Base-by-base conservation (phyloP, 2,329 filamentous ascomycete species). In the Aspergillus clavatus region DNA sequence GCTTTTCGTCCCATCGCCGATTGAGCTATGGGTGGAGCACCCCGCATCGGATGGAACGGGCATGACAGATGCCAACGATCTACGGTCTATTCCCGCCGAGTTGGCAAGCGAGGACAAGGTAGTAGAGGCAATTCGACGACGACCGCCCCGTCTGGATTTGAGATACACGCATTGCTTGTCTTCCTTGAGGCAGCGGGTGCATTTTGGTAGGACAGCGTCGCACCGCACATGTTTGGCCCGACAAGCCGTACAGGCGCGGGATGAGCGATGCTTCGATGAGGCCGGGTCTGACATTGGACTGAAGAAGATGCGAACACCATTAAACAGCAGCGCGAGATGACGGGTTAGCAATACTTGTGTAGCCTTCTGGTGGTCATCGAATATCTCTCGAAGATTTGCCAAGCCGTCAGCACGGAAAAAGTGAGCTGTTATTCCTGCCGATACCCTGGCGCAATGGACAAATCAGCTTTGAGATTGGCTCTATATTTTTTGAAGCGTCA, bases 171-270 rank as follows among this genome's bases (percentile, higher is more conserved):
- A 44, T 12, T 16, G 16, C 7, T 27, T 24, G 6, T 27, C 35
- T 19, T 44, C 42, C 12, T 31, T 4, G 19, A 39, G 21, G 19
- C 42, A 44, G 1, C 42, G 42, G 7, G 21, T 21, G 10, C 42
- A 44, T 12, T n/a, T 12, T 6, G 42, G 42, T 12, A 22, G 14
- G 14, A 36, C 19, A 16, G 42, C 38, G n/a, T 44, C 42, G n/a
- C 42, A 44, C 26, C 29, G 27, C 12, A 39, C 38, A 24, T 44
- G 42, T 3, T 37, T 26, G 2, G 42, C 38, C 18, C 42, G 42
- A 26, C 42, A 44, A 4, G 19, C 18, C 16, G 33, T 26, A 23
- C 42, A 44, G 18, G 42, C 42, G n/a, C 28, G 28, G 28, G 28
- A 31, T 31, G 28, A 31, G 28, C 28, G 28, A 16, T 31, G 28